Conservation (phyloP, 163 green algal species). For the Scenedesmus sp. region DNA sequence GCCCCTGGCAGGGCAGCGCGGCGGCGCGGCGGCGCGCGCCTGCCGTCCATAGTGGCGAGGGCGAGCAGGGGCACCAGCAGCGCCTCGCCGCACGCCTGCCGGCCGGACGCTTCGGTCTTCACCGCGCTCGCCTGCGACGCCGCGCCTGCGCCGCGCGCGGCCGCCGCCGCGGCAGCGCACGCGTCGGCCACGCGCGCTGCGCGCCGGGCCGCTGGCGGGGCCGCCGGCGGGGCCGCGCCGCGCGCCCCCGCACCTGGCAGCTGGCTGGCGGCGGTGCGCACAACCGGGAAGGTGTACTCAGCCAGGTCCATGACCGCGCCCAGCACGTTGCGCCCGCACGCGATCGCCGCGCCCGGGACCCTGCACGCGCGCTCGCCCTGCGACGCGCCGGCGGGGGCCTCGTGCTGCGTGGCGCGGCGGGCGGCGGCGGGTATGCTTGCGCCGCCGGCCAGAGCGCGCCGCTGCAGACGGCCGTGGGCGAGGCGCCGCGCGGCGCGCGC, state of each 20-base stretch:
- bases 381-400: no score
- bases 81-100: not conserved
- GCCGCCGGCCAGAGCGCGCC: no score
- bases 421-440: no score
- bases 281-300: constrained; percentile 6
- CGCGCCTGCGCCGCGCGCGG: not conserved
- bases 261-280: not conserved
- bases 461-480: no score
- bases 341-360: no score
- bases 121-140: not conserved
- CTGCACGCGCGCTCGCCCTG: no score
- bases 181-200: not conserved
- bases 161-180: not conserved
- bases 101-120: not conserved
- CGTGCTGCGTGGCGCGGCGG: no score
- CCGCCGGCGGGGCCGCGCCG: no score
- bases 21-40: no score
- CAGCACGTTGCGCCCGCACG: not conserved
- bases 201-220: no score
- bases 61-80: constrained; percentile 5
- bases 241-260: not conserved
- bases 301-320: constrained; percentile 4
- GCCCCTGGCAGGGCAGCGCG: no score
- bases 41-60: constrained; percentile 13
- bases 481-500: no score